Evolutionary conservation across 1,139 yeast species (phyloP).

Genomic region (Saccharomyces hybrid): DNA sequence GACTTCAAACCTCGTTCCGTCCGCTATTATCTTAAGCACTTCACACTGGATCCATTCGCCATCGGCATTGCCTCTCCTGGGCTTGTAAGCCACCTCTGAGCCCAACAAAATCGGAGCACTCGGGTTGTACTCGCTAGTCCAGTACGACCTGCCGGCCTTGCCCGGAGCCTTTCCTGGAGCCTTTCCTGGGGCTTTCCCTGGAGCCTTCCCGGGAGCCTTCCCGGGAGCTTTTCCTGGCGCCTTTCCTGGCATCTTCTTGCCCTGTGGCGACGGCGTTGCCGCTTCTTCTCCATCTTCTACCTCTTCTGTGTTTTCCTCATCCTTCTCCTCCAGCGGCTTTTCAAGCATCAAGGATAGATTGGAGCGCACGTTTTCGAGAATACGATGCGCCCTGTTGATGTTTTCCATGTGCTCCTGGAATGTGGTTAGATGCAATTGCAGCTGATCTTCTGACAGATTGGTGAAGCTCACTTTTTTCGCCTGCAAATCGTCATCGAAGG

Average conservation of each 20-base stretch:
- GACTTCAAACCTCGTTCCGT: constrained; percentile 72
- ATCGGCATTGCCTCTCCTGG: constrained; percentile 54
- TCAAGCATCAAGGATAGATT: constrained; percentile 28
- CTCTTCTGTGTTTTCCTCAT: neutral
- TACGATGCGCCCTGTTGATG: constrained; percentile 47
- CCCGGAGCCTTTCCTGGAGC: constrained; percentile 1
- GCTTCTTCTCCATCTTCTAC: neutral
- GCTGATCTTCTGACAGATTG: constrained; percentile 34
- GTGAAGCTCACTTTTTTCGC: constrained; percentile 29
- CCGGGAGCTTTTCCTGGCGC: no score
- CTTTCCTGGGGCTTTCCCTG: no score
- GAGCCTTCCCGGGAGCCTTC: no score
- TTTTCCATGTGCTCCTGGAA: constrained; percentile 48
- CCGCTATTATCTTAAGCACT: constrained; percentile 67
- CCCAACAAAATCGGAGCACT: constrained; percentile 57
- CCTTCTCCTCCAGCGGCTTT: neutral
- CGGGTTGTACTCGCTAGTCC: constrained; percentile 45
- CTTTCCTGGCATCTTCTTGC: neutral
- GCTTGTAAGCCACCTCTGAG: constrained; percentile 82
- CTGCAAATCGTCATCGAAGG: constrained; percentile 42
- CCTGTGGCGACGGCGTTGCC: neutral
- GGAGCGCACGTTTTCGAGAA: constrained; percentile 32
- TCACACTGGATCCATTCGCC: constrained; percentile 97
- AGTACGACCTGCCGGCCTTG: constrained; percentile 27
- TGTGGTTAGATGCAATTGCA: constrained; percentile 36